These are phyloP conservation scores for Nakazawaea anatomiae DNA, from an alignment of 805 yeast species.

Conservation along the genomic window DNA sequence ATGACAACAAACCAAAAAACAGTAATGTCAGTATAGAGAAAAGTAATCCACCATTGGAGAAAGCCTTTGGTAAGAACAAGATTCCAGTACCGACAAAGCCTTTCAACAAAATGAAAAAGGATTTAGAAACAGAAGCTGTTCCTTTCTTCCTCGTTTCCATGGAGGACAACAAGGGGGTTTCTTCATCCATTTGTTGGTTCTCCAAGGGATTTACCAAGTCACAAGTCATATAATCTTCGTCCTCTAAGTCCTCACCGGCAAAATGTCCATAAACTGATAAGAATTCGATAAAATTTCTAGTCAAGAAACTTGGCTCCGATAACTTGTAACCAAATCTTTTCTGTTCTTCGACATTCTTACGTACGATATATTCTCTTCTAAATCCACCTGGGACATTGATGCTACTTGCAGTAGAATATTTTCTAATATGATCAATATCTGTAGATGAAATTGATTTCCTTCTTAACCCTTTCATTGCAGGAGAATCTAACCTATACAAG, in stretches of 20 bases:
- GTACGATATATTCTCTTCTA: constrained; percentile 59
- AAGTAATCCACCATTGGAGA: constrained; percentile 64
- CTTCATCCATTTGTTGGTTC: constrained; percentile 28
- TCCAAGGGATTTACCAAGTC: constrained; percentile 27
- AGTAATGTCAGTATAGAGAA: constrained; percentile 49
- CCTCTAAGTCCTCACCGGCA: constrained; percentile 79
- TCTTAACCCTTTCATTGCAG: constrained; percentile 19
- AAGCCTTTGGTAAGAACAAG: constrained; percentile 62
- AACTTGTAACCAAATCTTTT: constrained; percentile 23
- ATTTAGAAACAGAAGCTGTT: constrained; percentile 68
- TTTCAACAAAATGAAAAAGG: constrained; percentile 64
- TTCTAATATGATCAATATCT: constrained; percentile 29
- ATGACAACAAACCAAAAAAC: constrained; percentile 65
- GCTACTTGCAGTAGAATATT: constrained; percentile 62
- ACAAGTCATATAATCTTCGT: constrained; percentile 53
- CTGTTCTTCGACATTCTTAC: constrained; percentile 13
- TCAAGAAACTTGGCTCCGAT: constrained; percentile 40
- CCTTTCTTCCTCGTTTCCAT: constrained; percentile 32
- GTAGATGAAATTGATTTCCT: constrained; percentile 23
- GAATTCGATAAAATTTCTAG: constrained; percentile 73
- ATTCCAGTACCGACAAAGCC: constrained; percentile 79
- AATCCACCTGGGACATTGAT: constrained; percentile 80
- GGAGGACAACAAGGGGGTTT: constrained; percentile 24
- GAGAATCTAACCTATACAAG: constrained; percentile 25
- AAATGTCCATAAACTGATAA: constrained; percentile 78